Evolutionary conservation across 441 rosid species (phyloP).

Genomic region (Isatis lusitanica): DNA sequence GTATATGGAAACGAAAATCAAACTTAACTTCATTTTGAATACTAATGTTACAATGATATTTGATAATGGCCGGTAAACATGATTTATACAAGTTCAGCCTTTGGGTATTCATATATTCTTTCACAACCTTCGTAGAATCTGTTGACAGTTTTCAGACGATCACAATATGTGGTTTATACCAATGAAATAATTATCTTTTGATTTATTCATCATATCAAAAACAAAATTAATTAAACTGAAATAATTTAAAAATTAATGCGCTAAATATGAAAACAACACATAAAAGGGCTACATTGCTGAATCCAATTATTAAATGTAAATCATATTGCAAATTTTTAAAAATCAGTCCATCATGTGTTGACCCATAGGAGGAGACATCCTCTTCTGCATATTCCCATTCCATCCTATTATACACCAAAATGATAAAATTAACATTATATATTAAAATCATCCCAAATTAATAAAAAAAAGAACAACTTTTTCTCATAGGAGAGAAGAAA

Average conservation of each 20-base stretch:
- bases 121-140: neutral
- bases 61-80: slow-evolving; percentile 9
- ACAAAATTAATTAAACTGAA: neutral
- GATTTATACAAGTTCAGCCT: neutral
- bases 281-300: neutral
- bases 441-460: neutral
- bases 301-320: slow-evolving; percentile 1
- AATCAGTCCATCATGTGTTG: slow-evolving; percentile 21
- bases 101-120: neutral
- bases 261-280: neutral
- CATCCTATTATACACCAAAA: slow-evolving; percentile 22
- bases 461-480: neutral
- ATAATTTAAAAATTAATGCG: neutral
- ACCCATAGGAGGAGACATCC: slow-evolving; percentile 24
- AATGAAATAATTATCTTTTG: no score
- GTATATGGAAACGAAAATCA: neutral
- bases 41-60: neutral
- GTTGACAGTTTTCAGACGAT: no score
- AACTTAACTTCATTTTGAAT: neutral
- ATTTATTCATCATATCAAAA: neutral
- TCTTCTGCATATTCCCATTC: slow-evolving; percentile 10
- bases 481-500: no score
- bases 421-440: neutral
- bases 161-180: no score
- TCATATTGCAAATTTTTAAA: neutral